Percentiles rank a stretch among this genome's conserved stretches.
phyloP scores from a whole-genome alignment of 805 yeast species.

The Candida dajiaensis region DNA sequence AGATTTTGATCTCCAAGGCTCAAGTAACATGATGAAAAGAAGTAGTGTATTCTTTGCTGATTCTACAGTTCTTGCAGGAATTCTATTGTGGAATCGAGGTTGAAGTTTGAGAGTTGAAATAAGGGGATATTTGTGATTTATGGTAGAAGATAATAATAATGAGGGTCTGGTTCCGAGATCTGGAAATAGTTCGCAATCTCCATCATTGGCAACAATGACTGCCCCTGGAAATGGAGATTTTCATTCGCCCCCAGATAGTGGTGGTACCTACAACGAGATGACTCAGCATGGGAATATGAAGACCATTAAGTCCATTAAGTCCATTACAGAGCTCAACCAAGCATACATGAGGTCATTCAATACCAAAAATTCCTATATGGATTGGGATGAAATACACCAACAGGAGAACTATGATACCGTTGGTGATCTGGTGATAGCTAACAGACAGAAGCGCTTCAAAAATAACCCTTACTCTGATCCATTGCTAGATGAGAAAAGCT shows the following conservation, averaged over 20 bases:
- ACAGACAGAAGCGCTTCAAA: conserved; percentile 5
- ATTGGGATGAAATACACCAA: not conserved
- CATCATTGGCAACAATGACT: not conserved
- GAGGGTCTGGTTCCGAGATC: too few relatives aligned
- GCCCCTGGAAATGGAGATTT: not conserved
- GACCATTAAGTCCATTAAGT: not conserved
- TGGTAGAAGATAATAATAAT: too few relatives aligned
- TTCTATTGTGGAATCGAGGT: too few relatives aligned
- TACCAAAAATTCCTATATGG: not conserved
- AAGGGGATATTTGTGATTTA: too few relatives aligned
- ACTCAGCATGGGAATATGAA: not conserved
- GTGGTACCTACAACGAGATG: not conserved
- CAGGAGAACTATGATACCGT: not conserved
- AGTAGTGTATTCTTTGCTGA: not conserved
- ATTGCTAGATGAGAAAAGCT: not conserved
- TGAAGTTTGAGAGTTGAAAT: too few relatives aligned
- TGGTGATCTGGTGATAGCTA: conserved; percentile 8
- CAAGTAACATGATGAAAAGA: too few relatives aligned
- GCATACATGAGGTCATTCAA: not conserved
- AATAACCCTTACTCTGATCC: not conserved
- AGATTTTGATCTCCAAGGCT: not conserved
- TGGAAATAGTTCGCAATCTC: not conserved
- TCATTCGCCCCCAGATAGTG: not conserved
- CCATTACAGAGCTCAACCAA: not conserved
- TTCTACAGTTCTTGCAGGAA: too few relatives aligned